phyloP scores from a whole-genome alignment of 371 early-diverging fungal species.

The Mucor irregularis region DNA sequence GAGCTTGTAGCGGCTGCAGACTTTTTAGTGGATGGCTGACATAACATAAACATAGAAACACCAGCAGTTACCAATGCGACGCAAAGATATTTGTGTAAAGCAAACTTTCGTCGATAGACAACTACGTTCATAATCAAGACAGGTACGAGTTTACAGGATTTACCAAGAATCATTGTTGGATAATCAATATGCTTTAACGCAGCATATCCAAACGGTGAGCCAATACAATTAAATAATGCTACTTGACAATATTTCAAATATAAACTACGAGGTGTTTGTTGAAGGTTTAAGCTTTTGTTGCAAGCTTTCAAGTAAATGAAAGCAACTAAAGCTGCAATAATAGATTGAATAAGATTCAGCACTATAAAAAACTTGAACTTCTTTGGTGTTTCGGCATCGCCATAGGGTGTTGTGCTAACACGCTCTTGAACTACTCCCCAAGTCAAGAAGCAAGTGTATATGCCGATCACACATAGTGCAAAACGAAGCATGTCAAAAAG shows the following conservation, averaged over 20 bases:
- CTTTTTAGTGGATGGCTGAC: slow-evolving; percentile 57
- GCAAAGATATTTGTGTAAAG: slow-evolving; percentile 81
- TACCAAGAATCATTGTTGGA: slow-evolving; percentile 96
- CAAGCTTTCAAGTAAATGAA: slow-evolving; percentile 66
- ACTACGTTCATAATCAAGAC: slow-evolving; percentile 94
- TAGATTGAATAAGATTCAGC: slow-evolving; percentile 83
- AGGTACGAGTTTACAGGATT: slow-evolving; percentile 97
- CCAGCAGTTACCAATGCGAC: slow-evolving; percentile 87
- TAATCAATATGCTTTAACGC: slow-evolving; percentile 94
- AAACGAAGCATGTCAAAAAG: slow-evolving; percentile 58
- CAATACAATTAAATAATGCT: slow-evolving; percentile 73
- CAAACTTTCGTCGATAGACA: slow-evolving; percentile 84
- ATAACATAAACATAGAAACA: slow-evolving; percentile 92
- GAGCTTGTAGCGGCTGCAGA: slow-evolving; percentile 52
- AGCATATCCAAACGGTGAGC: slow-evolving; percentile 93
- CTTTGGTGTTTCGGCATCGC: slow-evolving; percentile 52
- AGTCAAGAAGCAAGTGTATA: slow-evolving; percentile 93
- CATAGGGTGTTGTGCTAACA: slow-evolving; percentile 85
- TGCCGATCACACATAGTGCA: slow-evolving; percentile 81
- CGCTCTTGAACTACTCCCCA: slow-evolving; percentile 96
- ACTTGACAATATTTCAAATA: slow-evolving; percentile 70
- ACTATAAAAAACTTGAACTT: slow-evolving; percentile 89
- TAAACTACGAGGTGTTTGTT: slow-evolving; percentile 46
- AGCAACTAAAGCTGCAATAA: slow-evolving; percentile 78
- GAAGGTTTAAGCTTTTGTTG: slow-evolving; percentile 34